Conservation (phyloP, 345 rosid species). For the Linum lewisii region DNA sequence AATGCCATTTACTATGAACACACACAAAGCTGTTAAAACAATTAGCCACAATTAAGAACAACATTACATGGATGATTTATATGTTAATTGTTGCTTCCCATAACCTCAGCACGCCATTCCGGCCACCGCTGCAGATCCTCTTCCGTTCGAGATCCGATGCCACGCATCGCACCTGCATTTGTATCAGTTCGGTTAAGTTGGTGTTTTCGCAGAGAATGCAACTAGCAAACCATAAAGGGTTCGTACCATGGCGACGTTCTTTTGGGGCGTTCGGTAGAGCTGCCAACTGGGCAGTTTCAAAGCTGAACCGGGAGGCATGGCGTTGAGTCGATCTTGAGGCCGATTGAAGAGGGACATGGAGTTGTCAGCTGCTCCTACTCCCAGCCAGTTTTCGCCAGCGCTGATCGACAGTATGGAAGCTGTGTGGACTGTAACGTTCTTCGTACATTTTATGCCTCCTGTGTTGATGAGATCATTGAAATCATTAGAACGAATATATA, state of each 20-base stretch:
- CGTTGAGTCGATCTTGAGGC: slow-evolving; percentile 71
- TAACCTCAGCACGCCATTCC: slow-evolving; percentile 84
- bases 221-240: slow-evolving; percentile 14
- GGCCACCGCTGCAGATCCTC: slow-evolving; percentile 97
- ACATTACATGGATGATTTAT: slow-evolving; percentile 13
- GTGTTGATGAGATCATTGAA: slow-evolving; percentile 6
- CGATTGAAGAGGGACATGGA: slow-evolving; percentile 97
- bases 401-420: slow-evolving; percentile 75
- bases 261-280: slow-evolving; percentile 90
- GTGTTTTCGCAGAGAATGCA: neutral
- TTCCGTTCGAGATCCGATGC: slow-evolving; percentile 97
- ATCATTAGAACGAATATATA: neutral
- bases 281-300: slow-evolving; percentile 92
- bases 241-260: slow-evolving; percentile 76
- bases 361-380: slow-evolving; percentile 97
- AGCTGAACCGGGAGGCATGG: slow-evolving; percentile 49
- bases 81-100: slow-evolving; percentile 99
- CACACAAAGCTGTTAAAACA: no score
- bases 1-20: no score
- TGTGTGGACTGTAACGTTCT: slow-evolving; percentile 79
- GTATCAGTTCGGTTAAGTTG: no score
- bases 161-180: slow-evolving; percentile 84
- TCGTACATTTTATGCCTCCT: slow-evolving; percentile 81
- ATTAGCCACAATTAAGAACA: no score
- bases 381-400: slow-evolving; percentile 93